These are phyloP conservation scores for Fraxinus nigra DNA, from an alignment of 305 asterid genomes.

Conservation along the genomic window DNA sequence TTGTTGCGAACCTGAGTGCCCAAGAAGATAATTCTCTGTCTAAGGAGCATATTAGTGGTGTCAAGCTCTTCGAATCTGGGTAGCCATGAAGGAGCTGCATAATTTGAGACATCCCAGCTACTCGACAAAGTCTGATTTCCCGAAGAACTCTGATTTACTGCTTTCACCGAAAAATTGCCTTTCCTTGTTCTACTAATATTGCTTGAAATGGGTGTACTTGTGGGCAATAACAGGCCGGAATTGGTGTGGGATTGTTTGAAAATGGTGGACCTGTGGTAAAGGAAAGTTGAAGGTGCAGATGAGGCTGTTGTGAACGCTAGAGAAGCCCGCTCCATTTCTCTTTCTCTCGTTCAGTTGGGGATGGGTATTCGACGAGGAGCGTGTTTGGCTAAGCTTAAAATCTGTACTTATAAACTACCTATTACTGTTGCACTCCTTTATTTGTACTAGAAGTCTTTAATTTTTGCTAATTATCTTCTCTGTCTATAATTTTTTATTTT, in stretches of 20 bases:
- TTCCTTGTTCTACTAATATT: slow-evolving; percentile 23
- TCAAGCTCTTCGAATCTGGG: slow-evolving; percentile 94
- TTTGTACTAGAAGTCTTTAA: no score
- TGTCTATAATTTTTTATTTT: no score
- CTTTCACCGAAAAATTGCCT: slow-evolving; percentile 37
- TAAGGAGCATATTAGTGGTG: slow-evolving; percentile 96
- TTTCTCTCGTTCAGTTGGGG: neutral
- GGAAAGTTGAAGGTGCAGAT: slow-evolving; percentile 44
- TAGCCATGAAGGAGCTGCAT: slow-evolving; percentile 74
- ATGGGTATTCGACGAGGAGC: neutral
- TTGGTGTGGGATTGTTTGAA: slow-evolving; percentile 27
- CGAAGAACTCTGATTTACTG: slow-evolving; percentile 32
- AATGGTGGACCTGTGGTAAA: slow-evolving; percentile 18
- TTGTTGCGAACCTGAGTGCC: slow-evolving; percentile 59
- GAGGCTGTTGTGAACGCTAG: slow-evolving; percentile 54
- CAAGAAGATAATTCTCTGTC: slow-evolving; percentile 86
- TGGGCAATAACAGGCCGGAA: slow-evolving; percentile 20
- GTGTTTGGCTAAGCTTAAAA: neutral
- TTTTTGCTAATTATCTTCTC: neutral
- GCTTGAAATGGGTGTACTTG: slow-evolving; percentile 13
- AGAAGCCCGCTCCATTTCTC: slow-evolving; percentile 53
- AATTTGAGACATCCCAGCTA: slow-evolving; percentile 62
- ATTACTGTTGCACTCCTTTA: no score
- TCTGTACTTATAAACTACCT: neutral
- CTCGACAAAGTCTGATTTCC: slow-evolving; percentile 35